Evolutionary conservation across 495 filamentous ascomycete genomes (phyloP), one percentile per base, ranked within the genome.

Genomic region (Bombardia bombarda): DNA sequence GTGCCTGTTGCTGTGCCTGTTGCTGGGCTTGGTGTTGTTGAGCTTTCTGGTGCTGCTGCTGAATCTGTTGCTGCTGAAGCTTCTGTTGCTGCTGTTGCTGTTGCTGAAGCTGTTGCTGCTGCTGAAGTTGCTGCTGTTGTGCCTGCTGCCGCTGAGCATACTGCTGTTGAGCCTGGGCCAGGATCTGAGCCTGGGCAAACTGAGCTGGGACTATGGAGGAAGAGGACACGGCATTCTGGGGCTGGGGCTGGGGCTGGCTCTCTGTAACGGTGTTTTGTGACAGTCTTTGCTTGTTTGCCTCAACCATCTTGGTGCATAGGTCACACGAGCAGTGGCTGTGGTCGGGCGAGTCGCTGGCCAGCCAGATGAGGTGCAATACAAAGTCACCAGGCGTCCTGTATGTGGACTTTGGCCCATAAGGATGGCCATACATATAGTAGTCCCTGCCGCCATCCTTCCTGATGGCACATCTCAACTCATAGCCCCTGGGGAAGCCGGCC

Each of bases 371-470:
- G 36, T 72, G 68, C 8, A 57, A 46, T 13, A 61, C 61, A 33
- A 72, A 68, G 13, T 72, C 67, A 16, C 49, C 53, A 1, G 65
- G 53, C 7, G 65, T 67, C 21, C 67, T 57, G 42, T 58, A 72
- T 30, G 50, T 46, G n/a, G 53, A 42, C 31, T 55, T 58, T 10
- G 42, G 39, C 0, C 66, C 60, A 5, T 48, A 47, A 1, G 68
- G 68, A 38, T 70, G 67, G 12, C 68, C 68, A 23, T 63, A 72
- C 7, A 68, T 46, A 42, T 64, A 67, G 39, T 62, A 64, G 40
- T 69, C 66, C n/a, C 55, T 46, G 19, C 37, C 44, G n/a, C 41
- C 40, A n/a, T 48, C 51, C 22, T 53, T 55, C 10, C 50, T 39
- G 20, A 50, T 40, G 36, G 53, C 51, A 14, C 45, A 52, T 35